Conservation (phyloP, 2,329 filamentous ascomycete species). For the Coniochaeta sp. region DNA sequence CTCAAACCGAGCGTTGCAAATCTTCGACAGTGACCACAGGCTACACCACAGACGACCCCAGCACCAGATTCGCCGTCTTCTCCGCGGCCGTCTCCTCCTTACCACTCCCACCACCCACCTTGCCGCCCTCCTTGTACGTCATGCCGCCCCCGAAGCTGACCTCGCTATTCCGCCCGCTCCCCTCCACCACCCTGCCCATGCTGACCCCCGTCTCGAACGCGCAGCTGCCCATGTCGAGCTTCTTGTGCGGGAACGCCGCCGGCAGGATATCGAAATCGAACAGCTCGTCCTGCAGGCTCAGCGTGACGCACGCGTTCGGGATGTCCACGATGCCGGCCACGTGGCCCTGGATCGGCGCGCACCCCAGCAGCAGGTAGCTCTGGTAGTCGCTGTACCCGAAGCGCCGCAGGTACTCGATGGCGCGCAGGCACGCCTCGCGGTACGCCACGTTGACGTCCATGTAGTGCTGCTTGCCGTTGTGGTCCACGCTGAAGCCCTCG, state of each 20-base stretch:
- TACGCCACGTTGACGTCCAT: conserved; percentile 83
- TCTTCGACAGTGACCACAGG: background rate
- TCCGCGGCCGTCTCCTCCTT: background rate
- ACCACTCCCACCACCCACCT: background rate
- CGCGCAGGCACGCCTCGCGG: conserved; percentile 67
- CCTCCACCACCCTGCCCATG: conserved; percentile 34
- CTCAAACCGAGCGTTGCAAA: too few relatives aligned
- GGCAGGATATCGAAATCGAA: conserved; percentile 90
- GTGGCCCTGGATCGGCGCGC: conserved; percentile 81
- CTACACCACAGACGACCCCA: background rate
- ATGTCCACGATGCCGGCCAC: conserved; percentile 87
- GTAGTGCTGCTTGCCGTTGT: conserved; percentile 83
- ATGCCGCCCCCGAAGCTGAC: conserved; percentile 43
- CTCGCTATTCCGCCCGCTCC: conserved; percentile 36
- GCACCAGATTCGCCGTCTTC: background rate
- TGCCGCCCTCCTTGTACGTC: conserved; percentile 31
- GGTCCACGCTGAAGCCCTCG: conserved; percentile 85
- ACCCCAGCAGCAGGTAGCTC: conserved; percentile 77
- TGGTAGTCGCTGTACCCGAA: conserved; percentile 71
- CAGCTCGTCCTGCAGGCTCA: conserved; percentile 86
- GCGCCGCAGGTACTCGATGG: conserved; percentile 71
- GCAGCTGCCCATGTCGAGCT: conserved; percentile 62
- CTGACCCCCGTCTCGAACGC: conserved; percentile 49
- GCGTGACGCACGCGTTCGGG: conserved; percentile 83
- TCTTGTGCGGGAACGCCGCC: conserved; percentile 33